A percentile compares a stretch with the other conserved stretches of the same genome.
Evolutionary conservation across 176 grass and related monocot genomes (phyloP).

Genomic region (Hordeum vulgare): MorexV3_pseudomolecules_assembly NC_058520.1:539141954-539142453

Average conservation of each 20-base stretch:
- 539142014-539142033: not conserved
- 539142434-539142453: not conserved
- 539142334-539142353: slow-evolving; percentile 42
- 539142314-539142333: slow-evolving; percentile 31
- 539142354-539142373: slow-evolving; percentile 19
- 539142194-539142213: slow-evolving; percentile 43
- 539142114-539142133: not conserved
- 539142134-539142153: not conserved
- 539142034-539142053: not conserved
- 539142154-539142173: not conserved
- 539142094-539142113: not conserved
- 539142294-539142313: slow-evolving; percentile 18
- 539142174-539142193: not conserved
- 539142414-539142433: slow-evolving; percentile 5
- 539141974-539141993: slow-evolving; percentile 66
- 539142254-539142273: slow-evolving; percentile 23
- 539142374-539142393: slow-evolving; percentile 26
- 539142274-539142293: not conserved
- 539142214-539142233: slow-evolving; percentile 14
- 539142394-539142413: slow-evolving; percentile 8
- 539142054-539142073: not conserved
- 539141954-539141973: slow-evolving; percentile 37
- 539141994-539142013: slow-evolving; percentile 43
- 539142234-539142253: slow-evolving; percentile 17
- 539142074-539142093: not conserved